Evolutionary conservation across 306 rosid genomes (phyloP).

Genomic region (Dalbergia cochinchinensis): DNA sequence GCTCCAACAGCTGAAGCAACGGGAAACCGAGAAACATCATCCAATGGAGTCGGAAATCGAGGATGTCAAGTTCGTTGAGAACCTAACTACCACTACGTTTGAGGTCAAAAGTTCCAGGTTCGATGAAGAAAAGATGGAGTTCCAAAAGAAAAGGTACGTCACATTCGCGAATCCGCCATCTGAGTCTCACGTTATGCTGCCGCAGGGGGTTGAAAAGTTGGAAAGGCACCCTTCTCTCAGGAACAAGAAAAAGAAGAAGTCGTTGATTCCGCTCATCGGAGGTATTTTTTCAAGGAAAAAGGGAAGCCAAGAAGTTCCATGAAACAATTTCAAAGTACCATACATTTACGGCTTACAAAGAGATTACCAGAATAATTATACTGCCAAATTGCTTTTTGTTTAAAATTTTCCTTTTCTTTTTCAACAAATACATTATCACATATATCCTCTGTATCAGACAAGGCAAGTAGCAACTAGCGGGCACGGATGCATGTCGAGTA

Average conservation of each 20-base stretch:
- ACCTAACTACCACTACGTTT: constrained; percentile 44
- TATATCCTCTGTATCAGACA: constrained; percentile 18
- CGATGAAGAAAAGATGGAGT: constrained; percentile 58
- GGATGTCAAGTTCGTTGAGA: constrained; percentile 71
- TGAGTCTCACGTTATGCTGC: constrained; percentile 50
- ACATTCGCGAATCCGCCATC: constrained; percentile 86
- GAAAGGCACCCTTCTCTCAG: constrained; percentile 79
- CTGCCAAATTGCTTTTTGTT: constrained; percentile 32
- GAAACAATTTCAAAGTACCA: constrained; percentile 2
- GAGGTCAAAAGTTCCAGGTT: constrained; percentile 44
- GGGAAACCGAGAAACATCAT: constrained; percentile 57
- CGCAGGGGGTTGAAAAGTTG: constrained; percentile 62
- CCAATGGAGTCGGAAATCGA: constrained; percentile 57
- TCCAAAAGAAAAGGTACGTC: constrained; percentile 90
- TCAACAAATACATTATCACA: neutral
- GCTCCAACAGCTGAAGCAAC: constrained; percentile 62
- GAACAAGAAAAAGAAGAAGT: constrained; percentile 71
- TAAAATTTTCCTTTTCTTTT: neutral
- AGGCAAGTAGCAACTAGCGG: constrained; percentile 1
- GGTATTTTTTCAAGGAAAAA: constrained; percentile 80
- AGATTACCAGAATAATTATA: constrained; percentile 44
- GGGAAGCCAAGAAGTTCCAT: constrained; percentile 52
- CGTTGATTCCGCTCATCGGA: constrained; percentile 70
- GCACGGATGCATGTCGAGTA: neutral
- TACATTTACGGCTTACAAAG: constrained; percentile 6